Conservation (phyloP, 371 early-diverging fungal genomes). For the Lichtheimia ramosa region DNA sequence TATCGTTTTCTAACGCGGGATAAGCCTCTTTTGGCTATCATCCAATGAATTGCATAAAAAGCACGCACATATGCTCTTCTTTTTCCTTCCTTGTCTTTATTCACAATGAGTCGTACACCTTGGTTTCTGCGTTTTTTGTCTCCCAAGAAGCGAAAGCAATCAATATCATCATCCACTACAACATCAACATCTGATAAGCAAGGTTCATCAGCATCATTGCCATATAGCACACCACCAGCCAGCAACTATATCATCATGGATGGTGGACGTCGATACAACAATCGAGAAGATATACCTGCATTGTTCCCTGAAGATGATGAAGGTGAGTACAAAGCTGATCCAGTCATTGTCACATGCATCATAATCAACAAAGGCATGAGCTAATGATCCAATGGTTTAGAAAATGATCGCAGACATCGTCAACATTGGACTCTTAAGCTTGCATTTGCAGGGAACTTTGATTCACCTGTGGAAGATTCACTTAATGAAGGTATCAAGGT, state of each 20-base stretch:
- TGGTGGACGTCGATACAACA: conserved; percentile 48
- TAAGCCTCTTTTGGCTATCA: too few species aligned
- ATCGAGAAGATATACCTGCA: conserved; percentile 38
- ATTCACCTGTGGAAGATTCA: conserved; percentile 10
- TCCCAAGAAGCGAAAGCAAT: neutral
- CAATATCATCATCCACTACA: neutral
- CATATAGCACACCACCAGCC: neutral
- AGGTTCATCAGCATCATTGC: neutral
- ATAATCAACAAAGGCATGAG: too few species aligned
- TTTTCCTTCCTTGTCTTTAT: neutral
- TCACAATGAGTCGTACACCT: neutral
- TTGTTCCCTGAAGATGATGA: conserved; percentile 52
- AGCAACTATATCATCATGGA: neutral
- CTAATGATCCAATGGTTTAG: neutral
- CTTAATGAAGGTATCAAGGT: conserved; percentile 19
- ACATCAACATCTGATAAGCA: neutral
- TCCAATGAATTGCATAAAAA: too few species aligned
- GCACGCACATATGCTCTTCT: neutral
- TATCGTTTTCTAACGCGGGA: too few species aligned
- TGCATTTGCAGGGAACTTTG: conserved; percentile 1
- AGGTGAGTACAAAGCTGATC: conserved; percentile 17
- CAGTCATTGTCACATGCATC: neutral
- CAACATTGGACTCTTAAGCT: conserved; percentile 5
- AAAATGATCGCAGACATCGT: conserved; percentile 2
- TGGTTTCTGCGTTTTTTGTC: neutral